Evolutionary conservation across 2,329 filamentous ascomycete species (phyloP).

Genomic region (Huntiella abstrusa): DNA sequence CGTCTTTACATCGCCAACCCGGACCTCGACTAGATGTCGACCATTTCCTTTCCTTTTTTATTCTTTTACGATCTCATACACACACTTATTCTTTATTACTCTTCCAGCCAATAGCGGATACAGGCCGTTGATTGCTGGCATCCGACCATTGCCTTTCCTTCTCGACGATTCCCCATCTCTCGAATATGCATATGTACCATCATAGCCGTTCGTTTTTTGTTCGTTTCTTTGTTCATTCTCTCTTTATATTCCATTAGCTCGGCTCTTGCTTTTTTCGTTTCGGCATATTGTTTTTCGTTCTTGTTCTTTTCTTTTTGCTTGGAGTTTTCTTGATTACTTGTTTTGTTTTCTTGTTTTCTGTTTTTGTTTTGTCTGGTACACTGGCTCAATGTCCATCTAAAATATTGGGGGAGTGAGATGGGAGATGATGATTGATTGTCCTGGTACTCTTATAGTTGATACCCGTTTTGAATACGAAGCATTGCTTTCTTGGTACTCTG

Average conservation of each 20-base stretch:
- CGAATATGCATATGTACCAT: conserved; percentile 11
- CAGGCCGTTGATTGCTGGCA: background rate
- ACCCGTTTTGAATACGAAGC: conserved; percentile 1
- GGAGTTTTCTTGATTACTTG: background rate
- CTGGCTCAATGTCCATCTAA: background rate
- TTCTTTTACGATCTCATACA: background rate
- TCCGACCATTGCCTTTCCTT: conserved; percentile 1
- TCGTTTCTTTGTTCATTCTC: background rate
- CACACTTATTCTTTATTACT: background rate
- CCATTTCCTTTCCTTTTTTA: background rate
- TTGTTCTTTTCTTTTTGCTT: background rate
- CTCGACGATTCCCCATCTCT: conserved; percentile 1
- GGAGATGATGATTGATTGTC: background rate
- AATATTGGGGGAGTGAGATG: conserved; percentile 1
- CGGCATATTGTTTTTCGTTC: background rate
- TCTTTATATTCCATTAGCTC: background rate
- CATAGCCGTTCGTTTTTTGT: conserved; percentile 6
- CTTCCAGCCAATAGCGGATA: background rate
- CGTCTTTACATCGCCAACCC: conserved; percentile 76
- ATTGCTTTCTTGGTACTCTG: background rate
- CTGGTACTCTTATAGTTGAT: conserved; percentile 1
- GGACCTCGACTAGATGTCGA: conserved; percentile 28
- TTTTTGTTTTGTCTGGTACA: background rate
- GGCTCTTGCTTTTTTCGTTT: background rate
- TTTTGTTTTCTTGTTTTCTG: background rate